A percentile compares a stretch with the other conserved stretches of the same genome.
These are phyloP conservation scores for Paradendryphiella salina DNA, from an alignment of 2,329 filamentous ascomycete genomes.

Conservation along the genomic window DNA sequence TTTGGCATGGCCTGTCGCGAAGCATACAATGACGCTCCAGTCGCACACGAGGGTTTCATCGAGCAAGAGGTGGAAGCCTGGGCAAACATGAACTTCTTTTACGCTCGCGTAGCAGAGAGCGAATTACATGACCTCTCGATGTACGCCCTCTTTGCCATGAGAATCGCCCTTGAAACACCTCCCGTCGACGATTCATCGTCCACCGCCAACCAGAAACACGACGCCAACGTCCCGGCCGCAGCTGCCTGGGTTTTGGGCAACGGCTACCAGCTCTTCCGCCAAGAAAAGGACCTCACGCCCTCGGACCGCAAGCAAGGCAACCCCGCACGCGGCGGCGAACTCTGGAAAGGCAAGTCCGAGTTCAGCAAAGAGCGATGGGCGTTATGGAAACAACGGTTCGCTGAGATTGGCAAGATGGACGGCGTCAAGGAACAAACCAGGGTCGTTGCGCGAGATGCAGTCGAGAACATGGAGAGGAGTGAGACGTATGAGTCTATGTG, in stretches of 20 bases:
- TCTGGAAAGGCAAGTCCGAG: conserved; percentile 37
- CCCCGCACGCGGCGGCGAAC: conserved; percentile 32
- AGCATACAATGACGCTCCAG: conserved; percentile 37
- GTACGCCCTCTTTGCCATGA: conserved; percentile 38
- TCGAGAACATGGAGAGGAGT: conserved; percentile 36
- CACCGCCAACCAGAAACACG: conserved; percentile 29
- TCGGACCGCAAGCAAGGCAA: conserved; percentile 32
- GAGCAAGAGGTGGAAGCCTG: conserved; percentile 34
- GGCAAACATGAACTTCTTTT: conserved; percentile 41
- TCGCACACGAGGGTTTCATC: conserved; percentile 17
- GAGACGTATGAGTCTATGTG: conserved; percentile 23
- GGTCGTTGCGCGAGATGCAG: conserved; percentile 27
- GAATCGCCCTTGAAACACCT: conserved; percentile 33
- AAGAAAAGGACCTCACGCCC: conserved; percentile 37
- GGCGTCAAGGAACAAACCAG: conserved; percentile 29
- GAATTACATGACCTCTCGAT: conserved; percentile 22
- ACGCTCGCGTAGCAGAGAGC: conserved; percentile 28
- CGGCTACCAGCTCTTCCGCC: conserved; percentile 27
- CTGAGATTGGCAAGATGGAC: conserved; percentile 24
- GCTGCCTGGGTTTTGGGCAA: conserved; percentile 35
- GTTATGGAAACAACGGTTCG: conserved; percentile 41
- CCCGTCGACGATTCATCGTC: conserved; percentile 20
- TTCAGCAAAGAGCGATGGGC: conserved; percentile 41
- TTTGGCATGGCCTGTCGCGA: conserved; percentile 34
- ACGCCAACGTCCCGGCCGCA: conserved; percentile 36